Evolutionary conservation across 2,329 filamentous ascomycete genomes (phyloP).

Genomic region (Hymenoscyphus occultus): DNA sequence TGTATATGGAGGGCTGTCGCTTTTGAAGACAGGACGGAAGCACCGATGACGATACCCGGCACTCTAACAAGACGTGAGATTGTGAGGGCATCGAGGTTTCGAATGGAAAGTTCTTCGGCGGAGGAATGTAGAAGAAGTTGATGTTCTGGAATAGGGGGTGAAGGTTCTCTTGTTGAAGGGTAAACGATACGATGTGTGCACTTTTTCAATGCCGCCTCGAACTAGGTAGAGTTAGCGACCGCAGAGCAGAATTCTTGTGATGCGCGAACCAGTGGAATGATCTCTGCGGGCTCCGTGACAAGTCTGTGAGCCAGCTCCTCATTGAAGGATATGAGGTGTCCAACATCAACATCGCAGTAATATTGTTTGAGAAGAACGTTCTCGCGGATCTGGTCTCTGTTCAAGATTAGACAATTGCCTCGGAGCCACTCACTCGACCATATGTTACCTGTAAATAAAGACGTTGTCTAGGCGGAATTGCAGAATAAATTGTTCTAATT

Average conservation of each 20-base stretch:
- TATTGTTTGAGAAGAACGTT: constrained; percentile 93
- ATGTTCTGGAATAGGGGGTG: constrained; percentile 74
- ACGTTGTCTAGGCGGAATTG: constrained; percentile 91
- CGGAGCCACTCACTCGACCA: constrained; percentile 19
- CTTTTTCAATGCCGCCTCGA: constrained; percentile 83
- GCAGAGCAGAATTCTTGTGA: not conserved
- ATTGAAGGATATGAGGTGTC: constrained; percentile 92
- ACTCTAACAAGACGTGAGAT: constrained; percentile 95
- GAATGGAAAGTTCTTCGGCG: constrained; percentile 86
- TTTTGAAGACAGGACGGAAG: constrained; percentile 95
- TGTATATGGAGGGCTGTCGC: constrained; percentile 82
- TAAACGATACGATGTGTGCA: constrained; percentile 94
- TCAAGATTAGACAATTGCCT: not conserved
- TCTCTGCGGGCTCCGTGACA: constrained; percentile 84
- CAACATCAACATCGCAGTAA: constrained; percentile 94
- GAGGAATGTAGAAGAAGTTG: constrained; percentile 93
- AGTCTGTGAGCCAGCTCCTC: constrained; percentile 91
- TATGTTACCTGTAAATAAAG: constrained; percentile 80
- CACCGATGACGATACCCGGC: constrained; percentile 95
- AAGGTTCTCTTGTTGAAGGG: constrained; percentile 62
- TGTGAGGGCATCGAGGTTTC: constrained; percentile 86
- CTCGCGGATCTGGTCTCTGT: constrained; percentile 88
- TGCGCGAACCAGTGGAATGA: constrained; percentile 78
- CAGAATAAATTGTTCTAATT: constrained; percentile 86
- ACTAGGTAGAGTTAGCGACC: constrained; percentile 50